Conservation (phyloP, 805 yeast genomes). For the Candida manassasensis region DNA sequence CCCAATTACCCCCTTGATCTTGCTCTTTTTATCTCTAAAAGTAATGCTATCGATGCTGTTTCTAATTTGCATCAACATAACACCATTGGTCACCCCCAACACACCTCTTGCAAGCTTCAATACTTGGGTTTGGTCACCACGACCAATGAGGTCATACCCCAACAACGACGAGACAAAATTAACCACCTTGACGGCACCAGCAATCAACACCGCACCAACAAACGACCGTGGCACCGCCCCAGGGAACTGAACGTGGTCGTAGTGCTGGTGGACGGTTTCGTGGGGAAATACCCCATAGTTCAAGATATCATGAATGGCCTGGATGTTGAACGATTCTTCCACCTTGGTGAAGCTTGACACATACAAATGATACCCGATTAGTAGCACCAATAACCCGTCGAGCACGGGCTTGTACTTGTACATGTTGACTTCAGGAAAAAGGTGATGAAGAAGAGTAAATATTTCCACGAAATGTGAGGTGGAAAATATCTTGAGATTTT, state of each 20-base stretch:
- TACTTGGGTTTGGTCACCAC: slow-evolving; percentile 36
- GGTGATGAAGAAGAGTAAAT: too few relatives aligned
- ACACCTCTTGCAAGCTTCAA: slow-evolving; percentile 55
- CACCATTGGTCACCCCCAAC: slow-evolving; percentile 59
- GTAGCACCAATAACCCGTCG: slow-evolving; percentile 35
- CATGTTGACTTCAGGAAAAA: too few relatives aligned
- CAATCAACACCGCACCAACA: slow-evolving; percentile 59
- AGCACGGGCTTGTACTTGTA: slow-evolving; percentile 14
- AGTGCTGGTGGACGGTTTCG: slow-evolving; percentile 33
- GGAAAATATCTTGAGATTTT: too few relatives aligned
- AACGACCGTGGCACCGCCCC: slow-evolving; percentile 89
- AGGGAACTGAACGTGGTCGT: slow-evolving; percentile 76
- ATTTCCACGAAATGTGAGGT: too few relatives aligned
- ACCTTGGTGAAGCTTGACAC: slow-evolving; percentile 84
- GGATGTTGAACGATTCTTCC: slow-evolving; percentile 88
- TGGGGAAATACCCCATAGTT: slow-evolving; percentile 49
- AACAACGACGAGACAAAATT: slow-evolving; percentile 11
- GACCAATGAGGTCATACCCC: slow-evolving; percentile 17
- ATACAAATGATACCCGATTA: slow-evolving; percentile 46
- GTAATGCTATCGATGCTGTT: slow-evolving; percentile 23
- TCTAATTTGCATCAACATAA: slow-evolving; percentile 49
- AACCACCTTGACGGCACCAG: slow-evolving; percentile 40
- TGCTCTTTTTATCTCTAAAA: slow-evolving; percentile 15
- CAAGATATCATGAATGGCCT: slow-evolving; percentile 80
- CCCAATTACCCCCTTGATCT: slow-evolving; percentile 27